A percentile compares a stretch with the other conserved stretches of the same genome.
phyloP scores from a whole-genome alignment of 345 rosid species.

The Raphanus raphanistrum region DNA sequence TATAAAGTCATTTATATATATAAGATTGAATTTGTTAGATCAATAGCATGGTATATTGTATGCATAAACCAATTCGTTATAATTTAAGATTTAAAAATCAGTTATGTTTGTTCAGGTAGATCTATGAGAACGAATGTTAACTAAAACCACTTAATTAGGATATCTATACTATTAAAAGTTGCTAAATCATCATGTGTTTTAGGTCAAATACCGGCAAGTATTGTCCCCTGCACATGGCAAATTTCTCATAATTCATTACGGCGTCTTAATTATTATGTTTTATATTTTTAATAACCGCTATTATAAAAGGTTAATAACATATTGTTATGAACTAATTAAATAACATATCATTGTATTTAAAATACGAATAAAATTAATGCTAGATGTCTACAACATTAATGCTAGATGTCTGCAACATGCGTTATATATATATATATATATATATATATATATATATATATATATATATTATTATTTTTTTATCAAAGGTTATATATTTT shows the following conservation, averaged over 20 bases:
- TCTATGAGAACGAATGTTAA: conserved; percentile 23
- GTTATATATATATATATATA: too few species aligned
- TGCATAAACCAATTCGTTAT: neutral
- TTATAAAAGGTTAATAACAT: neutral
- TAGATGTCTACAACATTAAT: neutral
- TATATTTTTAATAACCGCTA: conserved; percentile 1
- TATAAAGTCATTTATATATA: neutral
- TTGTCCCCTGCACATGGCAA: conserved; percentile 34
- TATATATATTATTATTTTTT: too few species aligned
- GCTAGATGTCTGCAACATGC: too few species aligned
- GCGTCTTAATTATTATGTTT: conserved; percentile 16
- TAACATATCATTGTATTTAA: neutral
- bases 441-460: too few species aligned
- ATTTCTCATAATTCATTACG: conserved; percentile 18
- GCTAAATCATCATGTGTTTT: conserved; percentile 23
- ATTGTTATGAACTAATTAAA: neutral
- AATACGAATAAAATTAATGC: neutral
- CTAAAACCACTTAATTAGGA: neutral
- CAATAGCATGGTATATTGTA: conserved; percentile 11
- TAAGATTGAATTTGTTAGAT: neutral
- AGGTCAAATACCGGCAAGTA: conserved; percentile 23
- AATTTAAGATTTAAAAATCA: neutral
- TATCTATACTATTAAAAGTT: conserved; percentile 3
- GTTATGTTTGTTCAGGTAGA: conserved; percentile 31
- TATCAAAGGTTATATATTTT: too few species aligned